phyloP scores from a whole-genome alignment of 2,329 filamentous ascomycete species.

The Phyllosticta citrichinensis region DNA sequence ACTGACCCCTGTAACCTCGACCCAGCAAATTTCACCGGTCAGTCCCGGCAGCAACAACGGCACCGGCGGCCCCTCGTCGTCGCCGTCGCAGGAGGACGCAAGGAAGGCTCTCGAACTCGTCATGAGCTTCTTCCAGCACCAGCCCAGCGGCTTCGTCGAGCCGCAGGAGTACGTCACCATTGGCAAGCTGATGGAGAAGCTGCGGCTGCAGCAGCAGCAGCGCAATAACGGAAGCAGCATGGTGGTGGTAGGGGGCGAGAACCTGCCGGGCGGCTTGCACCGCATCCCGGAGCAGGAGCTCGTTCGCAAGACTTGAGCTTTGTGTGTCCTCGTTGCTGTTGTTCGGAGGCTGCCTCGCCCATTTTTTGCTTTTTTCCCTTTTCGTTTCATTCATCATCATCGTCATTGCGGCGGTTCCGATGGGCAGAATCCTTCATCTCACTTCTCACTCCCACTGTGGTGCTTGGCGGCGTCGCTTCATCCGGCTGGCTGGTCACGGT shows the following conservation, averaged over 20 bases:
- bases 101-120: conserved; percentile 71
- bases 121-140: conserved; percentile 68
- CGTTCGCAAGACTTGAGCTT: conserved; percentile 2
- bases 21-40: conserved; percentile 11
- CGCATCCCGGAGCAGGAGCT: conserved; percentile 22
- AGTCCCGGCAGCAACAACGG: conserved; percentile 18
- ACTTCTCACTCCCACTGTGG: not conserved
- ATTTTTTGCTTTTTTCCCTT: not conserved
- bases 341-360: not conserved
- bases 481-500: not conserved
- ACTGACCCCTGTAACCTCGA: conserved; percentile 24
- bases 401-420: not conserved
- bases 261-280: conserved; percentile 22
- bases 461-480: not conserved
- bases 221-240: conserved; percentile 14
- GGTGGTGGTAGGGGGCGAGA: conserved; percentile 17
- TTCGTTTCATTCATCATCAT: not conserved
- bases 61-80: conserved; percentile 47
- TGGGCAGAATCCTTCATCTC: not conserved
- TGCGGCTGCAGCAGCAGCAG: conserved; percentile 53
- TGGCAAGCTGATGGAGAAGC: conserved; percentile 74
- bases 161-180: conserved; percentile 69
- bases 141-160: conserved; percentile 59
- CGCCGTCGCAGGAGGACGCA: conserved; percentile 74
- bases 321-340: not conserved